phyloP scores from a whole-genome alignment of 257 asterid species.

The Lithospermum erythrorhizon region DNA sequence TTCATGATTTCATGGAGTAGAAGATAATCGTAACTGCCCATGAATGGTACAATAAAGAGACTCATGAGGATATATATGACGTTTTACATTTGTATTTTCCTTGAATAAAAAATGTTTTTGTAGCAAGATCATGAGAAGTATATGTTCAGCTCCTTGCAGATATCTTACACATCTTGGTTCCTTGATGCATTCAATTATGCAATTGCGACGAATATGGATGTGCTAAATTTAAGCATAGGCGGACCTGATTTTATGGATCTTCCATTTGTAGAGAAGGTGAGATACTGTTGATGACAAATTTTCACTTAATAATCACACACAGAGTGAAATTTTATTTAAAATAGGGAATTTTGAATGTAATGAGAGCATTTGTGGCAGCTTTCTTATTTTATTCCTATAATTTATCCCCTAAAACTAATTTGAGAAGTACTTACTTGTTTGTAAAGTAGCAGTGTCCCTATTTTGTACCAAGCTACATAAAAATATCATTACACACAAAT shows the following conservation, averaged over 20 bases:
- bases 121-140: conserved; percentile 66
- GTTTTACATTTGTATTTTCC: conserved; percentile 5
- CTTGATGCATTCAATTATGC: conserved; percentile 99
- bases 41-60: neutral
- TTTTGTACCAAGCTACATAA: too few species aligned
- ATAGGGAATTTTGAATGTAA: too few species aligned
- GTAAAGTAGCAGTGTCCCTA: too few species aligned
- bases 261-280: conserved; percentile 88
- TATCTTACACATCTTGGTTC: conserved; percentile 97
- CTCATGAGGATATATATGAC: conserved; percentile 5
- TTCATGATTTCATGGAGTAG: neutral
- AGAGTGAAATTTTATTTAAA: too few species aligned
- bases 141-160: conserved; percentile 96
- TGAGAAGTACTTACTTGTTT: too few species aligned
- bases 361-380: too few species aligned
- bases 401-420: too few species aligned
- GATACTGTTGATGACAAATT: neutral
- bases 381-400: too few species aligned
- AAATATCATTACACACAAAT: too few species aligned
- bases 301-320: neutral
- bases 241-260: conserved; percentile 96
- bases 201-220: conserved; percentile 90
- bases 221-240: conserved; percentile 95
- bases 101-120: conserved; percentile 9
- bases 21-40: neutral